Evolutionary conservation across 2,329 filamentous ascomycete genomes (phyloP), one percentile per base, ranked within the genome.

Genomic region (Cladosporium oxysporum): DNA sequence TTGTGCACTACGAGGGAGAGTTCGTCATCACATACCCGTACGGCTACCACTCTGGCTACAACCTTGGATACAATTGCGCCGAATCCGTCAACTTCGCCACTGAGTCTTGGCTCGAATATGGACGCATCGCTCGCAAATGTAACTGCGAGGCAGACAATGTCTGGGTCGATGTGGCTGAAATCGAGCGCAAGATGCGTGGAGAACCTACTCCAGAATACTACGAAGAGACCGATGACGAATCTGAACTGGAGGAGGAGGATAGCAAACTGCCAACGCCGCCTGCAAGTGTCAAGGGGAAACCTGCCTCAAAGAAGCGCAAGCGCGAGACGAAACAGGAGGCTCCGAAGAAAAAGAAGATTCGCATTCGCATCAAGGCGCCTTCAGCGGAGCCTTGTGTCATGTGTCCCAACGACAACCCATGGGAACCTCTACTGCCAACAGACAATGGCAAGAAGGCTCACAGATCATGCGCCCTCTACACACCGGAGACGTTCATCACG

Each of bases 21-120:
- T 99, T 99, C 70, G 93, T 99, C 68, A 96, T 99, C 70, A 99
- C 95, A 0, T 99, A 97, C 76, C 95, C 95, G 0, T 99, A 98
- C 74, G 95, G 95, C 26, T 99, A 99, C 76, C 95, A 99, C 76
- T 99, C 95, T 5, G 95, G 95, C 5, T 99, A 96, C 78, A 99
- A 99, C 73, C 83, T 99, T 44, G 95, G 96, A 18, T 99, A 99
- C 82, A 99, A 99, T 77, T 99, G 95, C 79, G 95, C 95, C 31
- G 95, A 99, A 77, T 97, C 95, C 8, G 95, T 99, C 80, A 99
- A 99, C 76, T 99, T 99, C 78, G 95, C 94, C 5, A 89, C 96
- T 10, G 93, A 97, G 71, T 90, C 92, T 33, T 99, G 95, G 95
- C 81, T 99, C 55, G 90, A 96, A 60, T 97, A 95, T 83, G 95